Evolutionary conservation across 2,329 filamentous ascomycete genomes (phyloP), one percentile per base, ranked within the genome.

Genomic region (Fusarium acutatum): DNA sequence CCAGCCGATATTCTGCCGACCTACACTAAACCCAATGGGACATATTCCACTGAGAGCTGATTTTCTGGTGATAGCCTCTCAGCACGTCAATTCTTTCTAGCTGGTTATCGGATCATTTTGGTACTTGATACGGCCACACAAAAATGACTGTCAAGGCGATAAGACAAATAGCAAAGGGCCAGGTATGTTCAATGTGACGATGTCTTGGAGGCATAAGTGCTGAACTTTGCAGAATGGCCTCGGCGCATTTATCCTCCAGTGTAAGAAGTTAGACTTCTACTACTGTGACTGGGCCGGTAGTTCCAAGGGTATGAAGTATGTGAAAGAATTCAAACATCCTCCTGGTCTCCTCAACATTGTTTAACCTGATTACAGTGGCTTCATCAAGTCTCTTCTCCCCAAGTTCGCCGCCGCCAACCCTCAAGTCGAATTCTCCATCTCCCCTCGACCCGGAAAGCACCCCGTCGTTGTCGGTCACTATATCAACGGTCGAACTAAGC

Each of bases 251-350:
- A 94, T 99, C 84, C 90, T 98, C 66, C 96, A 97, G 87, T 99
- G 96, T 91, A 97, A 94, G 88, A 93, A 92, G 81, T 87, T 99
- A 82, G 94, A 97, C 83, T 94, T 99, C 81, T 94, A 97, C 86
- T 99, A 97, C 87, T 98, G 96, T 87, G 95, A 98, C 88, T 95
- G 93, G 90, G 94, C 93, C 65, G 96, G 95, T 72, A 97, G 94
- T 83, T 98, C 96, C 41, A 91, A 87, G 80, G 96, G 96, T 81
- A 98, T 98, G 95, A 96, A 97, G 94, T 96, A 87, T 73, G 88
- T 76, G 12, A 28, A 18, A 22, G 11, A 20, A 7, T 7, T 18
- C 13, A 30, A 1, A 32, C 22, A 3, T 9, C 13, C 1, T 13
- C 3, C 17, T 20, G 6, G 10, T 22, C 40, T 41, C 32, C 54